Conservation (phyloP, 2,329 filamentous ascomycete genomes). For the Aspergillus niger region DNA sequence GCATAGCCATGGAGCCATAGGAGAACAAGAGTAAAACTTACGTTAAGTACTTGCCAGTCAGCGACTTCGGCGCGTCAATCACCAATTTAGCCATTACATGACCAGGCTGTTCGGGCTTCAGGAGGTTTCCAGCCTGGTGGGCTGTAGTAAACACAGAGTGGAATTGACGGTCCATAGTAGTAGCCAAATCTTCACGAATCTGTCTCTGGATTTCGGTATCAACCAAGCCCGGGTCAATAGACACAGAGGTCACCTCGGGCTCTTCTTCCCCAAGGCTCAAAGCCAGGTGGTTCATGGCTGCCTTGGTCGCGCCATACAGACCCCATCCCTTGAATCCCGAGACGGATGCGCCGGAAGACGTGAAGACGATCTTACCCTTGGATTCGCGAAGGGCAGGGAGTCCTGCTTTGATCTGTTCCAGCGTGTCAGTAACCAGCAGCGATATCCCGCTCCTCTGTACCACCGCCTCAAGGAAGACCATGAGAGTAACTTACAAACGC, state of each 20-base stretch:
- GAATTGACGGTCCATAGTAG: conserved; percentile 60
- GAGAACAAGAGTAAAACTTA: conserved; percentile 24
- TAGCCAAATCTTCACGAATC: conserved; percentile 71
- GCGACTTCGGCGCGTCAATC: conserved; percentile 61
- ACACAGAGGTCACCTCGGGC: conserved; percentile 30
- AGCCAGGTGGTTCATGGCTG: conserved; percentile 38
- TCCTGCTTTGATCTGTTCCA: conserved; percentile 32
- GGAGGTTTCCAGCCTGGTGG: conserved; percentile 69
- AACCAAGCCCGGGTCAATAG: conserved; percentile 36
- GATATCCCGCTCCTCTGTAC: not conserved
- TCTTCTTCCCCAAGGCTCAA: conserved; percentile 34
- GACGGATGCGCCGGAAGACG: conserved; percentile 38
- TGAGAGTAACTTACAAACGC: conserved; percentile 62
- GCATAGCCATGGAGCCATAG: not conserved
- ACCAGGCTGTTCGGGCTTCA: conserved; percentile 82
- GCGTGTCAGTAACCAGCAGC: not conserved
- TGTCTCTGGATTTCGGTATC: conserved; percentile 51
- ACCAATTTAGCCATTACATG: conserved; percentile 81
- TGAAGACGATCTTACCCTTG: conserved; percentile 39
- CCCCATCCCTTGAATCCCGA: conserved; percentile 38
- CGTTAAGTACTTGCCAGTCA: conserved; percentile 73
- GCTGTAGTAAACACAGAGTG: conserved; percentile 67
- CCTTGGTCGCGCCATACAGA: conserved; percentile 40
- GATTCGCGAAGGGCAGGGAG: conserved; percentile 34
- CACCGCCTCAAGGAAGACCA: not conserved